Base-by-base conservation (phyloP, 2,329 filamentous ascomycete species). In the Aspergillus thermomutatus region DNA sequence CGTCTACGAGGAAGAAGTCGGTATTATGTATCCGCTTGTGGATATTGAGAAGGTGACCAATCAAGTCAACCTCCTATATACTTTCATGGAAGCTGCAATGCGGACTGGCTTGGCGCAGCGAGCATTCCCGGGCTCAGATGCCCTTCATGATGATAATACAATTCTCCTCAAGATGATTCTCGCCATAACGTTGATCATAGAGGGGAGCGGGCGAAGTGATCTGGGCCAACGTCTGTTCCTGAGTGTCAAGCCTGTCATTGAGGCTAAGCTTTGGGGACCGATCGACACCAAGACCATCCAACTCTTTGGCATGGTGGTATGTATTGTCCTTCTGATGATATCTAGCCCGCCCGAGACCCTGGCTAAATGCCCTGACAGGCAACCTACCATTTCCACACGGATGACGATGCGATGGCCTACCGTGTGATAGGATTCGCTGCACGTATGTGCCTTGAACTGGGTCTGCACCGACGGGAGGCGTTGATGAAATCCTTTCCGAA, bases 1-100 rank as follows among this genome's bases (percentile, higher is more conserved):
- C 14, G 79, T 95, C 0, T 93, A 94, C 68, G 90, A 96, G 63
- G 92, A 97, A 66, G 92, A 97, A 70, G 87, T 95, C 66, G 91
- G 91, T 46, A 84, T 93, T 66, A 95, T 96, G 91, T 96, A 96
- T 71, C 93, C 93, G 0, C 84, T 96, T 3, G 73, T 96, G 49
- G 84, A 90, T 63, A 88, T 96, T 37, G 84, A 89, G 45, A 81
- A 82, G 45, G 78, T 95, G 41, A 86, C 90, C 40, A 78, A 80
- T 5, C 89, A 96, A 70, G 87, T 87, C 6, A 86, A 83, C 60
- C 81, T 82, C 57, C 77, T 96, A 1, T 87, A 87, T 55, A 80
- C 83, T 0, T 94, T 90, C 71, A 86, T 94, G 68, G 89, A 92
- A 63, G 83, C 86, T 28, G 85, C 85, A 17, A 73, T 80, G 27